These are phyloP conservation scores for Limnanthes douglasii DNA, from an alignment of 345 rosid species.

Conservation along the genomic window DNA sequence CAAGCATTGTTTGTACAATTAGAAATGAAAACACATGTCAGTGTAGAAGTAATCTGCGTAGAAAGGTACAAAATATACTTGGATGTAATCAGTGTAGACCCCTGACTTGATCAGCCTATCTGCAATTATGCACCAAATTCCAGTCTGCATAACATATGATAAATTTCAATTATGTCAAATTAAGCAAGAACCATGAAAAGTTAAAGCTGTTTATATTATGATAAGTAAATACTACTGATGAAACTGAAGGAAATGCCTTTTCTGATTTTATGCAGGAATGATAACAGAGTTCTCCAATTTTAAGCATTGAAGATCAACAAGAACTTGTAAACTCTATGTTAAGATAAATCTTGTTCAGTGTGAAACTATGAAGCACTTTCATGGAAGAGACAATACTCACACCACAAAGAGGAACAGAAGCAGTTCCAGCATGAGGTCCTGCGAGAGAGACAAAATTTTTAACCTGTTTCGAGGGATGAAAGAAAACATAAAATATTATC, in stretches of 20 bases:
- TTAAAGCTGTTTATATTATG: no score
- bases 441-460: constrained; percentile 70
- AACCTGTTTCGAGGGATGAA: constrained; percentile 29
- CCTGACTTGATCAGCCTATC: constrained; percentile 42
- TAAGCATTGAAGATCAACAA: no score
- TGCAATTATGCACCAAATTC: constrained; percentile 43
- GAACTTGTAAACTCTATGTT: no score
- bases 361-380: no score
- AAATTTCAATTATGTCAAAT: no score
- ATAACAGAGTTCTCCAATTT: no score
- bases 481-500: background rate
- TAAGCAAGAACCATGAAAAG: no score
- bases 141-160: constrained; percentile 39
- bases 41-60: no score
- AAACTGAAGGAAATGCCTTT: background rate
- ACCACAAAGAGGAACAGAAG: constrained; percentile 92
- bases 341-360: no score
- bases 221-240: no score
- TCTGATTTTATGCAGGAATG: background rate
- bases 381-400: constrained; percentile 27
- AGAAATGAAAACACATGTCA: background rate
- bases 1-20: constrained; percentile 3
- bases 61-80: no score
- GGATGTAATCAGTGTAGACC: constrained; percentile 64
- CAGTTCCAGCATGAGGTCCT: constrained; percentile 97